Evolutionary conservation across 2,329 filamentous ascomycete species (phyloP).

Genomic region (Penicillium sp.): DNA sequence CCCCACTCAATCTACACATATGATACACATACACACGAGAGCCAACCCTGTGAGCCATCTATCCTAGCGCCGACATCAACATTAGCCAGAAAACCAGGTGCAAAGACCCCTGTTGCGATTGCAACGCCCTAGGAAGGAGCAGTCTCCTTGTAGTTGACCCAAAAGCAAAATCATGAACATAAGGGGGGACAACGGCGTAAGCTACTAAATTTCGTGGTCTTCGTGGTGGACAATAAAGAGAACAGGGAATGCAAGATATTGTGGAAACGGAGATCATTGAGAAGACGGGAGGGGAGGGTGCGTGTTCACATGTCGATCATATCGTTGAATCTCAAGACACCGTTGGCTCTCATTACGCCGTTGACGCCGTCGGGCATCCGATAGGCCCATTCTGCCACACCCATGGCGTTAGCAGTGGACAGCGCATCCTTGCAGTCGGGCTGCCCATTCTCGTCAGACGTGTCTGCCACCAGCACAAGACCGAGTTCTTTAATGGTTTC

Average conservation of each 20-base stretch:
- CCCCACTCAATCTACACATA: constrained; percentile 25
- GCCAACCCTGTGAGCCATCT: constrained; percentile 5
- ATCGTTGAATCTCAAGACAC: constrained; percentile 88
- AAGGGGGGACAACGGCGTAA: constrained; percentile 9
- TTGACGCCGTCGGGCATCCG: constrained; percentile 78
- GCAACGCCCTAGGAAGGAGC: constrained; percentile 1
- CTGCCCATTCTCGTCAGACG: constrained; percentile 57
- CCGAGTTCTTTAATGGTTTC: constrained; percentile 94
- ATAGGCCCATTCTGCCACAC: constrained; percentile 41
- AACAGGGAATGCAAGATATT: neutral
- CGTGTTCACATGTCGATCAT: constrained; percentile 68
- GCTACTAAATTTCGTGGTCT: constrained; percentile 20
- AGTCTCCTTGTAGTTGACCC: too few species aligned
- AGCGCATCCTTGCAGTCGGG: constrained; percentile 24
- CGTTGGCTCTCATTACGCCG: constrained; percentile 78
- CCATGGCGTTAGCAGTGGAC: constrained; percentile 26
- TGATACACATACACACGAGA: too few species aligned
- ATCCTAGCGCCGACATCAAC: constrained; percentile 10
- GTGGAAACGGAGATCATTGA: neutral
- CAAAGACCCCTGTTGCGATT: constrained; percentile 3
- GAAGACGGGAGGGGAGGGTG: neutral
- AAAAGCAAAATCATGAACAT: constrained; percentile 13
- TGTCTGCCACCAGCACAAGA: constrained; percentile 86
- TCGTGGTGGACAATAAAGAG: constrained; percentile 8
- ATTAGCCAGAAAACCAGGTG: neutral